Base-by-base conservation (phyloP, 495 filamentous ascomycete species). In the Tricharina praecox region DNA sequence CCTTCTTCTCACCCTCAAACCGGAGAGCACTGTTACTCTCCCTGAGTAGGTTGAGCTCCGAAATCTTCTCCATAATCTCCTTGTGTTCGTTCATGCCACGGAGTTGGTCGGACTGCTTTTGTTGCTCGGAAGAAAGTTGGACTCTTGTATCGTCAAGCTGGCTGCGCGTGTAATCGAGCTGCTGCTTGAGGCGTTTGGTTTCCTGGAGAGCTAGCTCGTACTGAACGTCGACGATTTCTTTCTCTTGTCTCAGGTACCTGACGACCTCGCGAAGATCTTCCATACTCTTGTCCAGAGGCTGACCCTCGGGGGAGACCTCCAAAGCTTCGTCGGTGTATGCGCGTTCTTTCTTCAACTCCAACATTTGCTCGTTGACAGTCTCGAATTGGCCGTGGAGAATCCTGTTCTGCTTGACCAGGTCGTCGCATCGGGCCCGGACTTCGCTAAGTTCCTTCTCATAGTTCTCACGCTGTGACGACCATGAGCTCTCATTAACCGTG, bases 221-320 rank as follows among this genome's bases (percentile, higher is more conserved):
- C 57, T 96, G 87, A 4, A 94, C 84, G 49, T 96, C 87, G 2
- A 95, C 77, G 54, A 99, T 96, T 56, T 96, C 87, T 66, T 95
- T 96, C 66, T 96, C 92, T 36, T 82, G 77, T n/a, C 92, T 78
- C 45, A 96, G 67, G 64, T 85, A 96, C 41, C 74, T 78, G 63
- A 92, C 86, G 32, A 96, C 71, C 56, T 94, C 85, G 47, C 87
- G 79, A 21, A 94, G 73, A 49, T 81, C 80, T 48, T 84, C 81
- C 15, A 77, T 61, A 30, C 73, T 75, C 25, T 63, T 64, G 34
- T 64, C 59, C 2, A 50, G 15, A 28, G 64, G 39, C 18, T 58
- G 50, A 0, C 70, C 65, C 13, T 66, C 64, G 15, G 62, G 51
- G 15, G 59, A 52, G 7, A 63, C 60, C 7, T 68, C 62, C 3